Percentiles rank a stretch among this genome's conserved stretches.
These are phyloP conservation scores for Sedum album DNA, from an alignment of 164 flowering plant genomes.

Conservation along the genomic window DNA sequence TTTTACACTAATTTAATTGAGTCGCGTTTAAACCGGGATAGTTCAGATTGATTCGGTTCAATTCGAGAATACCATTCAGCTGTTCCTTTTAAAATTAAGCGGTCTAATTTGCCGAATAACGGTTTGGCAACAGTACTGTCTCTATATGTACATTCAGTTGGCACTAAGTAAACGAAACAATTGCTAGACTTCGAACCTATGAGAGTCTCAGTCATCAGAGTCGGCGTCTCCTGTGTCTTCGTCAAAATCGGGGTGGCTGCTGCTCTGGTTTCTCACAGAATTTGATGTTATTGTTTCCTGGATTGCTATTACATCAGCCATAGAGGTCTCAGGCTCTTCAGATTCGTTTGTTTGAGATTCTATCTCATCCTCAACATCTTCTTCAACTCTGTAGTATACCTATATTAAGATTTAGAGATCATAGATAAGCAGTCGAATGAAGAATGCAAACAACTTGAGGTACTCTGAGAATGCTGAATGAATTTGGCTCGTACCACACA, in stretches of 20 bases:
- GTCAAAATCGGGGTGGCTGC: background rate
- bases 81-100: no score
- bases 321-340: background rate
- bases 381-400: constrained; percentile 55
- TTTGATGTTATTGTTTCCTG: background rate
- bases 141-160: background rate
- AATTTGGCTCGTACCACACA: constrained; percentile 56
- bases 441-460: background rate
- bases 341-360: background rate
- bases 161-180: background rate
- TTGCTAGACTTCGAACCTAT: background rate
- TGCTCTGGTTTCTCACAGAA: background rate
- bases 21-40: no score
- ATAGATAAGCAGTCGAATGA: background rate
- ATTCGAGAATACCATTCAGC: no score
- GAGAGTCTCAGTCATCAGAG: constrained; percentile 3
- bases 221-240: background rate
- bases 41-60: no score
- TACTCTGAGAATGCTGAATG: background rate
- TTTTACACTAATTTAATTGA: no score
- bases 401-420: constrained; percentile 10
- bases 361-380: constrained; percentile 3
- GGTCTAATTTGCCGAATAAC: no score
- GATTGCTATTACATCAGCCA: background rate
- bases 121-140: no score